Evolutionary conservation across 1,139 yeast species (phyloP).

Genomic region (Suhomyces yuchorum): DNA sequence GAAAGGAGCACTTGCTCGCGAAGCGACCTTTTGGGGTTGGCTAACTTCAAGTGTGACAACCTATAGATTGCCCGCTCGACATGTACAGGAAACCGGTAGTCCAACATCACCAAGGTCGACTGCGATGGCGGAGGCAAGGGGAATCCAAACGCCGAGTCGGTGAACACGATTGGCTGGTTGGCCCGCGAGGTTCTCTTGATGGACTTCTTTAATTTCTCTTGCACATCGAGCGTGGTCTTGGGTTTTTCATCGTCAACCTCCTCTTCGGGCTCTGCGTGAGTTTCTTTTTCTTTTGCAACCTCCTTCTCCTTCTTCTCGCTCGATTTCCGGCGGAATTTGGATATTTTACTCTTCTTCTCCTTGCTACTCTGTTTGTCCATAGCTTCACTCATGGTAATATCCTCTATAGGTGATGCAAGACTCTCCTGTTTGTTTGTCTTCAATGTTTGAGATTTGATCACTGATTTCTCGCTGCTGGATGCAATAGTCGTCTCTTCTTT

Average conservation of each 20-base stretch:
- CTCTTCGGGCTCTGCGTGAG: conserved; percentile 8
- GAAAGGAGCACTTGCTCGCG: conserved; percentile 90
- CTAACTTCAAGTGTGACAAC: conserved; percentile 85
- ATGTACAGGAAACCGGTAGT: conserved; percentile 86
- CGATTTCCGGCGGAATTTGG: conserved; percentile 6
- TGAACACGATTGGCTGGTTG: conserved; percentile 75
- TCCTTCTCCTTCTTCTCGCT: conserved; percentile 8
- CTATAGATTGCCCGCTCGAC: conserved; percentile 95
- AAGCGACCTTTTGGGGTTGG: conserved; percentile 88
- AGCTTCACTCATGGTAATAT: conserved; percentile 10
- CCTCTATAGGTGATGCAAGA: conserved; percentile 13
- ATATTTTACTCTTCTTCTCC: conserved; percentile 14
- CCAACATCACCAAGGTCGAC: conserved; percentile 76
- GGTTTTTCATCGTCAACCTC: conserved; percentile 23
- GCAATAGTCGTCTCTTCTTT: not conserved
- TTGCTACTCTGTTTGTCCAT: conserved; percentile 10
- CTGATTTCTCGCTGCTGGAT: conserved; percentile 2
- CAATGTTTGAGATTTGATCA: conserved; percentile 1
- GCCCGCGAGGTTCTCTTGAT: conserved; percentile 48
- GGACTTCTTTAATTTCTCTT: conserved; percentile 48
- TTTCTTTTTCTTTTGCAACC: conserved; percentile 13
- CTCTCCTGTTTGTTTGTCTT: conserved; percentile 3
- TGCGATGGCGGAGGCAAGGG: conserved; percentile 80
- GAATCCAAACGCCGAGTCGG: conserved; percentile 83
- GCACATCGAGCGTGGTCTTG: conserved; percentile 46